These are phyloP conservation scores for Yarrowia yakushimensis DNA, from an alignment of 805 yeast species.

Conservation along the genomic window DNA sequence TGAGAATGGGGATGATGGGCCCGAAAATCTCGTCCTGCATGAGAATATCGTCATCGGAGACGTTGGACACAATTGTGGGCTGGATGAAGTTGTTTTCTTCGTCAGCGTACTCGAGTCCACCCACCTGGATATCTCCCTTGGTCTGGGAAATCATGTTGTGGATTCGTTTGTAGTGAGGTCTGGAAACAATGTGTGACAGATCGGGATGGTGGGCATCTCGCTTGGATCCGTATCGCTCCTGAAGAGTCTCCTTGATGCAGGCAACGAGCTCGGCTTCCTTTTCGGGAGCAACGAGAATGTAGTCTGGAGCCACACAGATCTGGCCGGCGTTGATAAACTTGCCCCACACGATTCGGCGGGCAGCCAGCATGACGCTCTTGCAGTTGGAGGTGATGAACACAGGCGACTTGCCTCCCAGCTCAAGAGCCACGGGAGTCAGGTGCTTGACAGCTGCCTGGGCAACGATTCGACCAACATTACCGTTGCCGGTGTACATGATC, in stretches of 20 bases:
- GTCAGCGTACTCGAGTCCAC: conserved; percentile 31
- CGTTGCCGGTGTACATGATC: conserved; percentile 83
- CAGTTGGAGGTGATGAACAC: conserved; percentile 42
- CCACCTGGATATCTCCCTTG: conserved; percentile 31
- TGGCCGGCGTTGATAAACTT: conserved; percentile 84
- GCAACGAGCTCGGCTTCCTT: conserved; percentile 51
- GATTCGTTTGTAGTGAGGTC: conserved; percentile 50
- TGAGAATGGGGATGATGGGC: conserved; percentile 73
- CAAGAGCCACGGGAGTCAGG: conserved; percentile 75
- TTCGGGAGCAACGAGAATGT: conserved; percentile 59
- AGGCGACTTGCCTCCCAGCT: conserved; percentile 92
- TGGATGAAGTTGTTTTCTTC: conserved; percentile 48
- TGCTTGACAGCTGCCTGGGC: conserved; percentile 77
- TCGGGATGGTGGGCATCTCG: conserved; percentile 32
- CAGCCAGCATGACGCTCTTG: conserved; percentile 35
- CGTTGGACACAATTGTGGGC: conserved; percentile 67
- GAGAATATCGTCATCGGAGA: conserved; percentile 59
- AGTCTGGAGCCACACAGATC: conserved; percentile 87
- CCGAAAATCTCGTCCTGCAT: conserved; percentile 80
- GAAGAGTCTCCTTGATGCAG: conserved; percentile 42
- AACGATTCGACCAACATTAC: conserved; percentile 69
- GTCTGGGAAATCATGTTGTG: conserved; percentile 39
- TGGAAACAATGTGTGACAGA: conserved; percentile 60
- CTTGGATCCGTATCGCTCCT: conserved; percentile 41
- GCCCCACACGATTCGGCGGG: conserved; percentile 78